A percentile compares a stretch with the other conserved stretches of the same genome.
These are phyloP conservation scores for Tricholoma sp. DNA, from an alignment of 768 basidiomycete genomes.

Conservation along the genomic window DNA sequence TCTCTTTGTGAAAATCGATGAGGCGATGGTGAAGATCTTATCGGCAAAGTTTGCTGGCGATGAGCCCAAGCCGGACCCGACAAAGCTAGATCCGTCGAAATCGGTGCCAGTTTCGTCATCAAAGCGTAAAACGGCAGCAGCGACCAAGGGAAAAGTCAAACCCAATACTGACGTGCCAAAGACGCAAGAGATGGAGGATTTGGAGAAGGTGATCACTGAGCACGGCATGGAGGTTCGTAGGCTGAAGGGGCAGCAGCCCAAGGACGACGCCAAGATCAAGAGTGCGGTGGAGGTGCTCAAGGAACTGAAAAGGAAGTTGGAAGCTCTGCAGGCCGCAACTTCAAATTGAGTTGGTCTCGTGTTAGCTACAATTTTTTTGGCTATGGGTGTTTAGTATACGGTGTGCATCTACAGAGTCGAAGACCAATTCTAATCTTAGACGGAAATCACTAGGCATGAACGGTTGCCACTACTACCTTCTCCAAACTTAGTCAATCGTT, in stretches of 20 bases:
- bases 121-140: constrained; percentile 52
- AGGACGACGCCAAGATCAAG: constrained; percentile 57
- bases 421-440: not conserved
- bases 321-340: constrained; percentile 36
- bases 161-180: constrained; percentile 49
- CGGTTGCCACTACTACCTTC: too few species aligned
- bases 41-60: constrained; percentile 72
- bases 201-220: constrained; percentile 69
- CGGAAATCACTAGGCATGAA: too few species aligned
- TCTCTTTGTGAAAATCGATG: constrained; percentile 92
- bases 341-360: not conserved
- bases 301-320: constrained; percentile 56
- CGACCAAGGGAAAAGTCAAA: constrained; percentile 40
- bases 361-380: not conserved
- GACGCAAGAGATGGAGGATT: constrained; percentile 62
- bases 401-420: too few species aligned
- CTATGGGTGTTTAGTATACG: not conserved
- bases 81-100: constrained; percentile 34
- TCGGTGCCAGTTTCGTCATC: constrained; percentile 39
- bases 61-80: constrained; percentile 32
- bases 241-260: constrained; percentile 61
- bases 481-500: not conserved
- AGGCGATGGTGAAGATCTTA: constrained; percentile 83
- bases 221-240: constrained; percentile 73
- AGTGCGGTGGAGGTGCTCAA: constrained; percentile 61